These are phyloP conservation scores for Elaeis guineensis DNA, from an alignment of 176 grass and related monocot genomes.

Conservation along the genomic window DNA sequence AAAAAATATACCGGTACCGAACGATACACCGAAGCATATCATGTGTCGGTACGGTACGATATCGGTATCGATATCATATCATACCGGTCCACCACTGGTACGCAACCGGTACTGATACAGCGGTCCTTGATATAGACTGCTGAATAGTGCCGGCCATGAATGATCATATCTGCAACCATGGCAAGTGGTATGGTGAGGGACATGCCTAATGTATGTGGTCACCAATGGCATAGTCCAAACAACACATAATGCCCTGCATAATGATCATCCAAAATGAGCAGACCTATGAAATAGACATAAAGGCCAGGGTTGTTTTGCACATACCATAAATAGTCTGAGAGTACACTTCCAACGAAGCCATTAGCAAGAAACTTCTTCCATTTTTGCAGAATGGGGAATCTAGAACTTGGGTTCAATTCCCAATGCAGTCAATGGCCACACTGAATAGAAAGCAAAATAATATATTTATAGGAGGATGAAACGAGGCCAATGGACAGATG, in stretches of 20 bases:
- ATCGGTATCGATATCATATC: too few relatives aligned
- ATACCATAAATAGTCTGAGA: slow-evolving; percentile 96
- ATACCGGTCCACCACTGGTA: too few relatives aligned
- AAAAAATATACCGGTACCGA: too few relatives aligned
- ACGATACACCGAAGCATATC: too few relatives aligned
- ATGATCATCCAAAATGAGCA: background rate
- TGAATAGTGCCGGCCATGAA: slow-evolving; percentile 94
- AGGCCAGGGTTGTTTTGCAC: background rate
- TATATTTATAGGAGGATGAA: too few relatives aligned
- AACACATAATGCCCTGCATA: slow-evolving; percentile 75
- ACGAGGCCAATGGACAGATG: too few relatives aligned
- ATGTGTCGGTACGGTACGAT: too few relatives aligned
- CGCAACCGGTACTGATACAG: too few relatives aligned
- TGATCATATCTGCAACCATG: slow-evolving; percentile 91
- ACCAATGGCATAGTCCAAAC: slow-evolving; percentile 97
- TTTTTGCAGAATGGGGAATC: slow-evolving; percentile 84
- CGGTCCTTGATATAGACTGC: slow-evolving; percentile 86
- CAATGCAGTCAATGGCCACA: slow-evolving; percentile 86
- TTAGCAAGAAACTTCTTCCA: slow-evolving; percentile 92
- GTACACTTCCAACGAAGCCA: slow-evolving; percentile 78
- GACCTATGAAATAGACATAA: background rate
- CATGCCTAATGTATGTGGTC: slow-evolving; percentile 90
- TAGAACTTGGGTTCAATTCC: slow-evolving; percentile 95
- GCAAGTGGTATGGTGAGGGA: slow-evolving; percentile 94
- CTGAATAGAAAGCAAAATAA: slow-evolving; percentile 36